Evolutionary conservation across 2,329 filamentous ascomycete species (phyloP), one percentile per base, ranked within the genome.

Genomic region (Chaetomium strumarium): DNA sequence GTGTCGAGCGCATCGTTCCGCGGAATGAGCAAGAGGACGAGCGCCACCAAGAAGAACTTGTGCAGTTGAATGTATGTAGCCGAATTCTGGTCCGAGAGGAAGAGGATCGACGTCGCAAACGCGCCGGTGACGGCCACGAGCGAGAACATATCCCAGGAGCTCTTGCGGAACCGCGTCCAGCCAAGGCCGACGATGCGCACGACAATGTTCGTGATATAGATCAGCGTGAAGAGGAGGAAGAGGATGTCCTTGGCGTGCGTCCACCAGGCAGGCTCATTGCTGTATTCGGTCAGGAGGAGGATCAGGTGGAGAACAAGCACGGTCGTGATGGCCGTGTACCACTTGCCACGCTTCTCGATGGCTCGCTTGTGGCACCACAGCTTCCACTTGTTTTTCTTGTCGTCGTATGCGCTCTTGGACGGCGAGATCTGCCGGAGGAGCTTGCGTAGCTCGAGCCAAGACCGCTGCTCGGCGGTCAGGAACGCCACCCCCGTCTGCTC

Each of bases 401-500:
- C 88, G 49, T 85, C 83, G 47, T 91, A 88, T 2, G 92, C 92
- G 58, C 89, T 86, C 68, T 96, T 97, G 0, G 93, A 96, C 4
- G 93, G 93, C 3, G 91, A 92, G 11, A 99, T 90, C 67, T 97
- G 93, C 47, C 89, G 81, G 37, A 99, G 75, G 20, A 96, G 76
- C 70, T 99, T 99, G 52, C 93, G 82, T 60, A 99, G 71, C 68
- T 99, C 93, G 13, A 99, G 80, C 93, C 93, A 99, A 0, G 92
- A 96, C 61, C 93, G 85, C 67, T 99, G 93, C 63, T 99, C 93
- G 0, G 91, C 86, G 1, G 93, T 99, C 62, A 99, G 74, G 67
- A 92, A 99, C 2, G 93, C 93, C 40, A 99, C 93, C 1, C 93
- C 93, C 0, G 93, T 99, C 70, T 97, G 91, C 70, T 99, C 93